Conservation (phyloP, 306 rosid species). For the Castanospermum australe region DNA sequence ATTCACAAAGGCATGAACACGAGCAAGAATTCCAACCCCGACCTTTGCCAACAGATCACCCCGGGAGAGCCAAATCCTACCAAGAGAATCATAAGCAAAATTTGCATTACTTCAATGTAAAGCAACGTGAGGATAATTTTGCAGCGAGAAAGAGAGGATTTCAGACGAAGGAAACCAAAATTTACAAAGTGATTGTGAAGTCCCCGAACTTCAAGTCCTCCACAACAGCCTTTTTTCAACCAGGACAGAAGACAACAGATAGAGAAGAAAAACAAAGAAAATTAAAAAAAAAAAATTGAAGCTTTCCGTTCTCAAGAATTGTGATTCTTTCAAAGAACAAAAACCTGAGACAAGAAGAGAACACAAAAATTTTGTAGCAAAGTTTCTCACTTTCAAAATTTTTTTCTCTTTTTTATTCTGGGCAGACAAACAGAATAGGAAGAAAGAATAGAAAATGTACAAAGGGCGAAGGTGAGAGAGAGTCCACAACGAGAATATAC, state of each 20-base stretch:
- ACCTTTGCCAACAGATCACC: conserved; percentile 66
- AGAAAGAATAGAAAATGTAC: conserved; percentile 5
- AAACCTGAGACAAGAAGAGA: conserved; percentile 35
- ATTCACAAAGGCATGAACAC: conserved; percentile 9
- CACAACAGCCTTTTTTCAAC: conserved; percentile 23
- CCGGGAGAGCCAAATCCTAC: conserved; percentile 43
- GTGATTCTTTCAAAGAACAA: conserved; percentile 6
- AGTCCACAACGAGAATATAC: conserved; percentile 34
- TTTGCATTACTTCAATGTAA: conserved; percentile 44
- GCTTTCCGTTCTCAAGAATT: not conserved
- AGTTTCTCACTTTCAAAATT: conserved; percentile 14
- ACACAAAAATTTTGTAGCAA: conserved; percentile 33
- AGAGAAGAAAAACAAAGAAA: conserved; percentile 27
- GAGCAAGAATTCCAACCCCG: conserved; percentile 48
- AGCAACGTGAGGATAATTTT: conserved; percentile 38
- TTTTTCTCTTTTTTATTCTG: conserved; percentile 19
- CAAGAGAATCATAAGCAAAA: conserved; percentile 20
- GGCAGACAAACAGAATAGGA: conserved; percentile 37
- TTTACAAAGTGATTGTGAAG: conserved; percentile 53
- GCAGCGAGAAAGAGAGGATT: not conserved
- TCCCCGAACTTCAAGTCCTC: conserved; percentile 37
- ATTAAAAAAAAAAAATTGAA: not conserved
- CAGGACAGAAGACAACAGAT: not conserved
- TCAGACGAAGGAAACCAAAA: conserved; percentile 18
- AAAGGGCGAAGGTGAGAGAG: conserved; percentile 27